Conservation (phyloP, 2,329 filamentous ascomycete genomes). For the Raffaelea arxii region DNA sequence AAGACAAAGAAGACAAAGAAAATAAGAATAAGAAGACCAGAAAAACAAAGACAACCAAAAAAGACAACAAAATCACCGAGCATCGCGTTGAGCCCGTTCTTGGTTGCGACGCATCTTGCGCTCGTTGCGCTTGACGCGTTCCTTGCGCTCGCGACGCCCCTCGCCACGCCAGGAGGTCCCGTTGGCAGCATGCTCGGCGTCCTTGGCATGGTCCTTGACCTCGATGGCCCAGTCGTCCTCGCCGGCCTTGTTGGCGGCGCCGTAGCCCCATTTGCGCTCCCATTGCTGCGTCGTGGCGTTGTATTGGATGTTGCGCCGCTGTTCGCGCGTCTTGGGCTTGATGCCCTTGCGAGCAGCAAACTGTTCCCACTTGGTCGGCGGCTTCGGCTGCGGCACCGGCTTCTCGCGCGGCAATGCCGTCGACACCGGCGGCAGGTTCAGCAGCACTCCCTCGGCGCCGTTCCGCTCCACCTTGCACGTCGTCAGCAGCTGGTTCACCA, state of each 20-base stretch:
- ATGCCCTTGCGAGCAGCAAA: constrained; percentile 98
- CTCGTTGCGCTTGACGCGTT: constrained; percentile 63
- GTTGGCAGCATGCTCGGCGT: constrained; percentile 47
- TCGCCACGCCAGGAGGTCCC: constrained; percentile 52
- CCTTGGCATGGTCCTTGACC: constrained; percentile 64
- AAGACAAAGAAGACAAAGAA: too few species aligned
- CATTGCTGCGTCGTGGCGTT: constrained; percentile 80
- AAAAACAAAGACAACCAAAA: too few species aligned
- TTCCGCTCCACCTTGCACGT: constrained; percentile 72
- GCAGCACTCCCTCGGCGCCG: constrained; percentile 56
- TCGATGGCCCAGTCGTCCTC: constrained; percentile 87
- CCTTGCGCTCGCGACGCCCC: constrained; percentile 54
- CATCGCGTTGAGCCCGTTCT: too few species aligned
- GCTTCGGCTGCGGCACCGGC: constrained; percentile 70
- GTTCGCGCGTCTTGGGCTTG: constrained; percentile 73
- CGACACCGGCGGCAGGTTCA: constrained; percentile 61
- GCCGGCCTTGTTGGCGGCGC: constrained; percentile 76
- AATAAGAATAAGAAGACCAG: too few species aligned
- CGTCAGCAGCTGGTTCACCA: constrained; percentile 89
- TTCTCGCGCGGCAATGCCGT: constrained; percentile 84
- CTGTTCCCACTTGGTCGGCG: constrained; percentile 87
- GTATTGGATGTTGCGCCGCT: constrained; percentile 64
- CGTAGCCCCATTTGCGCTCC: constrained; percentile 92
- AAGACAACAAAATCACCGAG: too few species aligned
- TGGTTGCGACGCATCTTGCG: constrained; percentile 59